Evolutionary conservation across 441 rosid species (phyloP), one percentile per base, ranked within the genome.

Genomic region (Flueggea neowawraea): DNA sequence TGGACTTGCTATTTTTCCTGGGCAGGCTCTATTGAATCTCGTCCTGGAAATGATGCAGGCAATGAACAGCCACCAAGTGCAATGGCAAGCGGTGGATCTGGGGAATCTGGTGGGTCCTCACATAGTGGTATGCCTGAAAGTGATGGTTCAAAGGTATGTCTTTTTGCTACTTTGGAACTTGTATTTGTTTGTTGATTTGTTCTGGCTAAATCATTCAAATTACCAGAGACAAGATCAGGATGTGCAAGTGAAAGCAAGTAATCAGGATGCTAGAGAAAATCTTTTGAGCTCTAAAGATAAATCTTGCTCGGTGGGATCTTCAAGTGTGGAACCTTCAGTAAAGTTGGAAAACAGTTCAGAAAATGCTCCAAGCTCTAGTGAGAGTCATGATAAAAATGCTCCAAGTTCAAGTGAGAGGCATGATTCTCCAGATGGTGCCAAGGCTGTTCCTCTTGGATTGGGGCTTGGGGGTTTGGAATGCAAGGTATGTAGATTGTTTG

Each of bases 381-480:
- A 70, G 82, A 62, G 60, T 60, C 67, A 32, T 63, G 78, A 36
- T 45, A 60, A 68, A 65, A 72, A 73, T 76, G 55, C 70, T 57
- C 43, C 59, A 14, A 79, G 78, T 68, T 74, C 82, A 59, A 54
- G 78, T 60, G 80, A 77, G 75, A 69, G 58, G 53, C 69, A 65
- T 66, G 81, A 75, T 64, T 36, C 48, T 70, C 45, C 66, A 54
- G 82, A 80, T 52, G 73, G 63, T 63, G 62, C 79, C 51, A 68
- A 81, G 53, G 63, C 79, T 65, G 81, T 71, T 15, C 97, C 99
- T 36, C 89, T 90, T 71, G 99, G 98, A 64, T 77, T 95, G 75
- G 98, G 97, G 61, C 69, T 90, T 64, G 95, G 94, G 33, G 69
- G 84, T 69, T 78, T 92, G 81, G 96, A 85, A 48, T 82, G 83